Percentiles rank a stretch among this genome's conserved stretches.
phyloP scores from a whole-genome alignment of 2,329 filamentous ascomycete species.

The Calonectria crousiana region DNA sequence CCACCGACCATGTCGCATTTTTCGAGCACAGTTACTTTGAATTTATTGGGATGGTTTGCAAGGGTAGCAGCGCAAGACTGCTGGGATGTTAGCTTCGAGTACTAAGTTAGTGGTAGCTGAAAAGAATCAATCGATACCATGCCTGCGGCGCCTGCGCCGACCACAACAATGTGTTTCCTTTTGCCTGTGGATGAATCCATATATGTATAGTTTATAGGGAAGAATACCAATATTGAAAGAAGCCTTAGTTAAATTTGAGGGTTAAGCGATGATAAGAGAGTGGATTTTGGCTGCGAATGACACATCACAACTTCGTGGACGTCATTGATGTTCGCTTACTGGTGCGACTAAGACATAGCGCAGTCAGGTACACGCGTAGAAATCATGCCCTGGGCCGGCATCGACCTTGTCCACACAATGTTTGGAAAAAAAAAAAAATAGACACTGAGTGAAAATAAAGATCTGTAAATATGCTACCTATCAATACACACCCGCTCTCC shows the following conservation, averaged over 20 bases:
- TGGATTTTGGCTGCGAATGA: background rate
- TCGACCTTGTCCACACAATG: background rate
- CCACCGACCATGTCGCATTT: constrained; percentile 69
- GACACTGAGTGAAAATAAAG: background rate
- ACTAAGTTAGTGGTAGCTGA: background rate
- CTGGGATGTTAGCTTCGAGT: background rate
- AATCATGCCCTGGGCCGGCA: background rate
- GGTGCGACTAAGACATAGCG: background rate
- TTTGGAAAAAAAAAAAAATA: background rate
- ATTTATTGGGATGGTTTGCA: constrained; percentile 73
- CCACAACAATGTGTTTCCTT: constrained; percentile 65
- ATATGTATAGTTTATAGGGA: too few relatives aligned
- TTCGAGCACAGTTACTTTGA: constrained; percentile 74
- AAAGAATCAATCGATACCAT: constrained; percentile 54
- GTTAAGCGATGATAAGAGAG: background rate
- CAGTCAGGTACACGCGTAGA: background rate
- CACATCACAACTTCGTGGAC: constrained; percentile 24
- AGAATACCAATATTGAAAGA: background rate
- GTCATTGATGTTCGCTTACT: constrained; percentile 30
- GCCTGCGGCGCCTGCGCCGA: constrained; percentile 74
- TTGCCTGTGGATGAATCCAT: constrained; percentile 21
- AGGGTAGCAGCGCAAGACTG: constrained; percentile 76
- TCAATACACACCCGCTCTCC: background rate
- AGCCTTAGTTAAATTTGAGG: background rate
- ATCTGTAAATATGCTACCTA: background rate